Conservation (phyloP, 148 eudicot genomes). For the Cornus controversa region DNA sequence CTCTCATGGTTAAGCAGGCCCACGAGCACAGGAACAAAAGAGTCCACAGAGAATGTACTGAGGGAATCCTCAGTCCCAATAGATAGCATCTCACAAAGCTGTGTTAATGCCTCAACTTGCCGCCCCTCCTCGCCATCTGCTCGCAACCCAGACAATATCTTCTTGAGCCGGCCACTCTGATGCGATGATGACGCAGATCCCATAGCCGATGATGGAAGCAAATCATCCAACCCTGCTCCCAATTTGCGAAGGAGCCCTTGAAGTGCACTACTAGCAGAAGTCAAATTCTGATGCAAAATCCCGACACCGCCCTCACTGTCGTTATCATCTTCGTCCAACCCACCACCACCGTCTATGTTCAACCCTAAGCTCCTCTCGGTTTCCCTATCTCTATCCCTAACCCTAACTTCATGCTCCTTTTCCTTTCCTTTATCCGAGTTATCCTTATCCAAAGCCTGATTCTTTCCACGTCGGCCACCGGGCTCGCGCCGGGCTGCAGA, state of each 20-base stretch:
- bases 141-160: constrained; percentile 84
- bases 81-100: constrained; percentile 87
- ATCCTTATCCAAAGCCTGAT: constrained; percentile 39
- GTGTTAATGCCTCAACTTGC: constrained; percentile 92
- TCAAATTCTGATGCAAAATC: constrained; percentile 76
- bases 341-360: constrained; percentile 43
- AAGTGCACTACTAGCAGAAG: constrained; percentile 93
- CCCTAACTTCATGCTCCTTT: constrained; percentile 63
- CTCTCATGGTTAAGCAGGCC: constrained; percentile 91
- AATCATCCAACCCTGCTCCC: constrained; percentile 92
- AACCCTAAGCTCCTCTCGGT: constrained; percentile 47
- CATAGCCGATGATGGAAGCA: constrained; percentile 80
- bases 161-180: constrained; percentile 82
- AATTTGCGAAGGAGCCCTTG: constrained; percentile 87
- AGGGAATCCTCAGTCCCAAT: constrained; percentile 96
- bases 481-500: constrained; percentile 36
- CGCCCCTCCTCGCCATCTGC: constrained; percentile 97
- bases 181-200: constrained; percentile 78
- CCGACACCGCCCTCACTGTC: constrained; percentile 78
- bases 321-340: constrained; percentile 52
- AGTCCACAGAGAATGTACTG: constrained; percentile 83
- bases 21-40: constrained; percentile 93
- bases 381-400: constrained; percentile 50
- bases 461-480: constrained; percentile 60
- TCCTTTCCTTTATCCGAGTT: constrained; percentile 80